Percentiles rank a stretch among this genome's conserved stretches.
These are phyloP conservation scores for Albifimbria verrucaria DNA, from an alignment of 2,329 filamentous ascomycete genomes.

Conservation along the genomic window DNA sequence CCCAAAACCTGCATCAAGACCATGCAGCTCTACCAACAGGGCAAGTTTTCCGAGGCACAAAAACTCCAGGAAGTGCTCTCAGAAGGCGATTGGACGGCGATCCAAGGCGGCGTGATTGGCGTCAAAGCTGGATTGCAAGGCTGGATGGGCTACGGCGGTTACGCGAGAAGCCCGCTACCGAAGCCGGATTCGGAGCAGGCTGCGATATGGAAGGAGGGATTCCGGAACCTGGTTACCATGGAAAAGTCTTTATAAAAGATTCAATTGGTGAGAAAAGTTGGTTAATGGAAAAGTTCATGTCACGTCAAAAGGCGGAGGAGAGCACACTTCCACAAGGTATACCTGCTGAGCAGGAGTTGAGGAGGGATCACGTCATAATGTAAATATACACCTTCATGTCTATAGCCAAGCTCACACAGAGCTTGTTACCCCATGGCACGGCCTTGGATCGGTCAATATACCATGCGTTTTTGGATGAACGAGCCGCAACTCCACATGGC, in stretches of 20 bases:
- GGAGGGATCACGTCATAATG: too few species aligned
- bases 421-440: too few species aligned
- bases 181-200: slow-evolving; percentile 47
- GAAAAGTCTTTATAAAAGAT: slow-evolving; percentile 43
- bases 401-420: too few species aligned
- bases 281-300: too few species aligned
- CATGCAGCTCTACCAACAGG: slow-evolving; percentile 56
- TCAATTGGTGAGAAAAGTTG: too few species aligned
- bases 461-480: too few species aligned
- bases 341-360: too few species aligned
- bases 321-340: too few species aligned
- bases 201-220: slow-evolving; percentile 52
- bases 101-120: slow-evolving; percentile 67
- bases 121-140: slow-evolving; percentile 65
- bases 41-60: slow-evolving; percentile 57
- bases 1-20: slow-evolving; percentile 63
- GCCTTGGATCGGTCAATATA: too few species aligned
- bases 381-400: too few species aligned
- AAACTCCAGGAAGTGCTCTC: slow-evolving; percentile 64
- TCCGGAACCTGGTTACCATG: slow-evolving; percentile 47
- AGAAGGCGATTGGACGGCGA: slow-evolving; percentile 69
- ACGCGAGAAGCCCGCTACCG: slow-evolving; percentile 25
- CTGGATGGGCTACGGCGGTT: slow-evolving; percentile 67
- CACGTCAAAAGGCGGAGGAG: too few species aligned
- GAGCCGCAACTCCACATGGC: too few species aligned